Conservation (phyloP, 1,139 yeast genomes). For the Nadsonia commutata region DNA sequence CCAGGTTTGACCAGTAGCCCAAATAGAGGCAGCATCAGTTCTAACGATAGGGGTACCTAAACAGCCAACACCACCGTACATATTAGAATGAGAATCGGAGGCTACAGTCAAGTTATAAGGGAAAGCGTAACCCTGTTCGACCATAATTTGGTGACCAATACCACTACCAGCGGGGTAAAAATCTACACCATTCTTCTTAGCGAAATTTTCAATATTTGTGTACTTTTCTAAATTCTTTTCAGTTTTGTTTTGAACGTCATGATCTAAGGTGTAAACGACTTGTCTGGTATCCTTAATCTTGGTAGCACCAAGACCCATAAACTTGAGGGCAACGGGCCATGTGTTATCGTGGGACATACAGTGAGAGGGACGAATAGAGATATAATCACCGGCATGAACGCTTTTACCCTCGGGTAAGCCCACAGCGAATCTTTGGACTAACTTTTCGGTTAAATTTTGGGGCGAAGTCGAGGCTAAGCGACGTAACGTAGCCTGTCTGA, state of each 20-base stretch:
- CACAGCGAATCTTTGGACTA: constrained; percentile 85
- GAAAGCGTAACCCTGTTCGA: constrained; percentile 96
- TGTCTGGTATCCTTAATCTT: constrained; percentile 72
- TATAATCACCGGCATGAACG: constrained; percentile 86
- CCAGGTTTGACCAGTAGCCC: constrained; percentile 99
- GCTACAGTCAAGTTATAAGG: constrained; percentile 91
- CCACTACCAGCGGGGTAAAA: constrained; percentile 99
- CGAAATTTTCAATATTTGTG: constrained; percentile 74
- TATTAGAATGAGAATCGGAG: constrained; percentile 93
- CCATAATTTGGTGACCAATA: constrained; percentile 97
- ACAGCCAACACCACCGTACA: constrained; percentile 93
- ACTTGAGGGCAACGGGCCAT: constrained; percentile 97
- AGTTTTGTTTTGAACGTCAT: constrained; percentile 87
- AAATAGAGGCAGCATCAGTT: constrained; percentile 96
- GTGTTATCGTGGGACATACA: constrained; percentile 98
- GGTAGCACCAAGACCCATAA: constrained; percentile 86
- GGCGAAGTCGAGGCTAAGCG: constrained; percentile 7
- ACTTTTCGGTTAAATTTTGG: constrained; percentile 87
- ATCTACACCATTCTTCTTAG: constrained; percentile 83
- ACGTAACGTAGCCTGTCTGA: background rate
- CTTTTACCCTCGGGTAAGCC: constrained; percentile 56
- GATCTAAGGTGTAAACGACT: constrained; percentile 91
- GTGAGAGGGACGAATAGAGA: constrained; percentile 86
- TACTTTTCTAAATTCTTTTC: constrained; percentile 83
- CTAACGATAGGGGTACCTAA: constrained; percentile 96